Percentiles rank a stretch among this genome's conserved stretches.
phyloP scores from a whole-genome alignment of 169 alveolate genomes.

The Cryptosporidium andersoni region DNA sequence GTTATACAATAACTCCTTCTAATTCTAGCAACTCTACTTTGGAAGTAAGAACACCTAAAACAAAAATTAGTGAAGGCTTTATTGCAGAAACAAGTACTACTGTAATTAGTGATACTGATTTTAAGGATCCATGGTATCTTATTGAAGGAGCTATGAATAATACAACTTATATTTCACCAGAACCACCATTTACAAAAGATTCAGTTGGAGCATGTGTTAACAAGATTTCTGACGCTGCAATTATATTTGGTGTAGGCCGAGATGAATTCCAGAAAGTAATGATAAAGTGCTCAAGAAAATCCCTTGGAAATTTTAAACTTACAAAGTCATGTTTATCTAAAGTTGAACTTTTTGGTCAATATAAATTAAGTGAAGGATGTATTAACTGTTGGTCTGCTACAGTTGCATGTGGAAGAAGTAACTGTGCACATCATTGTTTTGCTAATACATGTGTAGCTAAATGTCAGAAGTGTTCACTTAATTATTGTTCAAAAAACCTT shows the following conservation, averaged over 20 bases:
- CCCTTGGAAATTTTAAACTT: slow-evolving; percentile 48
- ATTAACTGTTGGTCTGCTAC: slow-evolving; percentile 62
- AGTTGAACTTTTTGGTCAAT: slow-evolving; percentile 16
- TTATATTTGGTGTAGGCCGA: slow-evolving; percentile 18
- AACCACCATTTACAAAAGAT: slow-evolving; percentile 33
- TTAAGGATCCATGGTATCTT: slow-evolving; percentile 18
- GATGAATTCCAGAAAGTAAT: slow-evolving; percentile 16
- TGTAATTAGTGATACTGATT: background rate
- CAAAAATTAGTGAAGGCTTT: too few species aligned
- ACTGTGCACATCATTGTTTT: slow-evolving; percentile 54
- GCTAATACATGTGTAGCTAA: slow-evolving; percentile 51
- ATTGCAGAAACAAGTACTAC: too few species aligned
- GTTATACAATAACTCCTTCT: too few species aligned
- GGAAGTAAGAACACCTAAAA: too few species aligned
- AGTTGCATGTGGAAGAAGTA: slow-evolving; percentile 55
- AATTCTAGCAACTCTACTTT: too few species aligned
- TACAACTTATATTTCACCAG: slow-evolving; percentile 14
- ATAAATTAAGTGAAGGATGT: slow-evolving; percentile 2
- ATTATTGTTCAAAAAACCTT: slow-evolving; percentile 17
- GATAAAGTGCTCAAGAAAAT: slow-evolving; percentile 60
- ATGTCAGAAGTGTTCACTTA: slow-evolving; percentile 56
- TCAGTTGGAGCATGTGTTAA: slow-evolving; percentile 43
- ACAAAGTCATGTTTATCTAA: slow-evolving; percentile 30
- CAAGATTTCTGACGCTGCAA: slow-evolving; percentile 21
- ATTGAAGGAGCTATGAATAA: slow-evolving; percentile 27